Percentiles rank a stretch among this genome's conserved stretches.
Evolutionary conservation across 2,329 filamentous ascomycete species (phyloP).

Genomic region (Ceratocystis huliohia): DNA sequence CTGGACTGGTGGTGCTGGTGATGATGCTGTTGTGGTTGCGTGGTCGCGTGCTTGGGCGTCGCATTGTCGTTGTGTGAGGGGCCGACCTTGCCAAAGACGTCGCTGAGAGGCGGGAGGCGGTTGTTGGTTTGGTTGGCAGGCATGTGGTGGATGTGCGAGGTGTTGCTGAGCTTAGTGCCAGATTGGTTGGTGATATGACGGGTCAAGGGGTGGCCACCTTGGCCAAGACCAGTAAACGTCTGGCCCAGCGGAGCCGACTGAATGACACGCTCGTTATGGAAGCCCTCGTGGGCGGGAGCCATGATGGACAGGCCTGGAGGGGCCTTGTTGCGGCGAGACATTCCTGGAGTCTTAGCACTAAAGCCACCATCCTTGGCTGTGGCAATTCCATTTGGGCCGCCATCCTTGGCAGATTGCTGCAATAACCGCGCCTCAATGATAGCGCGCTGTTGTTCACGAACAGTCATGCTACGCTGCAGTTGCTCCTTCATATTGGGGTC

Average conservation of each 20-base stretch:
- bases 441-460: conserved; percentile 83
- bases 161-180: conserved; percentile 61
- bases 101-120: conserved; percentile 80
- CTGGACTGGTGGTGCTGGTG: conserved; percentile 6
- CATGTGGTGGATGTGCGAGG: conserved; percentile 81
- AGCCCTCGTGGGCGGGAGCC: conserved; percentile 83
- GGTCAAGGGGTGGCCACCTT: conserved; percentile 62
- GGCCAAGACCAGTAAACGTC: conserved; percentile 74
- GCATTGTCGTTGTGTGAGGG: conserved; percentile 46
- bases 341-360: conserved; percentile 57
- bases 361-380: conserved; percentile 37
- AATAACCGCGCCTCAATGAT: conserved; percentile 89
- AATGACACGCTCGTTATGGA: conserved; percentile 87
- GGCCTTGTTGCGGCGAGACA: conserved; percentile 62
- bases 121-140: conserved; percentile 83
- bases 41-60: not conserved
- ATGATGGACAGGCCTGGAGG: conserved; percentile 88
- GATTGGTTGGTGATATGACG: conserved; percentile 70
- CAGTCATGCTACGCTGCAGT: conserved; percentile 82
- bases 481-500: conserved; percentile 96
- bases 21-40: conserved; percentile 8
- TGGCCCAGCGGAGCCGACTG: conserved; percentile 92
- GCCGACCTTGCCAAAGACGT: conserved; percentile 70
- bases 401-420: conserved; percentile 68
- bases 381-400: conserved; percentile 36